These are phyloP conservation scores for Sordariomycetes sp. DNA, from an alignment of 2,329 filamentous ascomycete species.

Conservation along the genomic window DNA sequence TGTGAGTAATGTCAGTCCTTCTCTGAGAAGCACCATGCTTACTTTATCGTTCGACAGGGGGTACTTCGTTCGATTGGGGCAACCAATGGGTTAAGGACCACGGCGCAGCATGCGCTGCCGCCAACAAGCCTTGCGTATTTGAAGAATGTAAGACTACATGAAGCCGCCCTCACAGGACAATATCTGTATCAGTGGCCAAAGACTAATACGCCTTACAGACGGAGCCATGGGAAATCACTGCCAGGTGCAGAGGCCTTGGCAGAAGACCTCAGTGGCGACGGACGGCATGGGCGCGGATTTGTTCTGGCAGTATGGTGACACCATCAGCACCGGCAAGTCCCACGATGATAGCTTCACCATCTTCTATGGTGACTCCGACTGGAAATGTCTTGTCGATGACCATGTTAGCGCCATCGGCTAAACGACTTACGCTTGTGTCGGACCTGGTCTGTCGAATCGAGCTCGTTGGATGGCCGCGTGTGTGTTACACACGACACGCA, in stretches of 20 bases:
- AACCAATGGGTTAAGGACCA: slow-evolving; percentile 11
- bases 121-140: slow-evolving; percentile 19
- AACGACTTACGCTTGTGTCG: background rate
- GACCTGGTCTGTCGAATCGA: too few relatives aligned
- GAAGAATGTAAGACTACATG: slow-evolving; percentile 21
- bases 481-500: too few relatives aligned
- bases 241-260: slow-evolving; percentile 39
- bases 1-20: slow-evolving; percentile 10
- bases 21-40: slow-evolving; percentile 11
- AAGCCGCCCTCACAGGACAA: background rate
- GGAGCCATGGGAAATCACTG: slow-evolving; percentile 13
- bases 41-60: background rate
- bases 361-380: slow-evolving; percentile 29
- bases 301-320: slow-evolving; percentile 33
- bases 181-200: background rate
- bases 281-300: slow-evolving; percentile 22
- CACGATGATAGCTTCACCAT: slow-evolving; percentile 35
- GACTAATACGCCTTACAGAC: slow-evolving; percentile 1
- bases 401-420: slow-evolving; percentile 19
- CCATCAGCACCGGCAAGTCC: slow-evolving; percentile 28
- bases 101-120: slow-evolving; percentile 15
- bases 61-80: slow-evolving; percentile 1
- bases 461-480: too few relatives aligned
- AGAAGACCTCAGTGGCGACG: slow-evolving; percentile 19
- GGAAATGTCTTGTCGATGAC: slow-evolving; percentile 32